Evolutionary conservation across 495 filamentous ascomycete species (phyloP), one percentile per base, ranked within the genome.

Genomic region (Penicillium canescens): DNA sequence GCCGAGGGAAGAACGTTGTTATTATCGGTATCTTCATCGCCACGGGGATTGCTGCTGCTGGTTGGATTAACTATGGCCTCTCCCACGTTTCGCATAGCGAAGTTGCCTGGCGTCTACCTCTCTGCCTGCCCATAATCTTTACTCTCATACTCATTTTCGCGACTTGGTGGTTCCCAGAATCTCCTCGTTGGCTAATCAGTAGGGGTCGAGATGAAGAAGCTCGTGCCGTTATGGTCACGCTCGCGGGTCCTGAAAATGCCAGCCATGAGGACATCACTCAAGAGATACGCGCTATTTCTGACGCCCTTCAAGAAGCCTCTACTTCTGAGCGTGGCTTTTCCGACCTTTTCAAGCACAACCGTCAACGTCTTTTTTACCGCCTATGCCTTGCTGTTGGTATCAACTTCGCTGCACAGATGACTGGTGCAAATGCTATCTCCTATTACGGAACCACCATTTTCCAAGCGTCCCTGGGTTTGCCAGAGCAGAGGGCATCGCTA

Each of bases 71-170:
- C 55, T 59, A 74, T 14, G 72, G 68, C 11, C 67, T 74, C 55
- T 71, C 67, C 9, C 74, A 67, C 24, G 60, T 72, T 7, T 51
- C 62, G n/a, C 65, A 70, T 0, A 51, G 61, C 5, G 18, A 46
- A 4, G 57, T 76, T n/a, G 60, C 66, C 8, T 82, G 80, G 80
- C 60, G 79, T 39, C 55, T 78, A n/a, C 71, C 72, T 1, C 41
- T 74, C 12, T 66, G 57, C 2, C 54, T 67, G n/a, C 55, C 56
- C 6, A 36, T 54, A 10, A 24, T 44, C 6, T 31, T 31, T 5
- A 31, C 23, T n/a, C 3, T 44, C 42, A 13, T 44, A n/a, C 23
- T 44, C 1, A n/a, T 31, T 26, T 44, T n/a, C 4, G 28, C 23
- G 4, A 9, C 16, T 10, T 44, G 28, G 23, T 31, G n/a, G 12